Conservation (phyloP, 2,329 filamentous ascomycete genomes). For the Parastagonospora avenae region DNA sequence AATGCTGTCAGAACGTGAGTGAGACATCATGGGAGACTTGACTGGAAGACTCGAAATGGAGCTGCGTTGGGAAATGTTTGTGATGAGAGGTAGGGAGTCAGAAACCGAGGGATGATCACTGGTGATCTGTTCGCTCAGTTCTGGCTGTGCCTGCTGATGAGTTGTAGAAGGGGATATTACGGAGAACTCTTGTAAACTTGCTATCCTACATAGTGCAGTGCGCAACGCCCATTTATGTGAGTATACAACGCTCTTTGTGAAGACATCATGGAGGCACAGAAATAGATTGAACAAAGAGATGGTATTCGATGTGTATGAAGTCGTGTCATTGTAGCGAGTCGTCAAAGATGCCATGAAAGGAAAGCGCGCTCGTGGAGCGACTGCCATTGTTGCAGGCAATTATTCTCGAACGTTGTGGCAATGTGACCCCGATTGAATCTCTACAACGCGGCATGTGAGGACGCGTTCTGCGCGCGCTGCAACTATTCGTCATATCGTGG, state of each 20-base stretch:
- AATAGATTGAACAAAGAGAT: slow-evolving; percentile 25
- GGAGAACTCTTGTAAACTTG: slow-evolving; percentile 1
- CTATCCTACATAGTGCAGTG: slow-evolving; percentile 6
- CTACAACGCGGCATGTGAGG: background rate
- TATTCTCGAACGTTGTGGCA: slow-evolving; percentile 1
- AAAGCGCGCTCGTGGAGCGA: background rate
- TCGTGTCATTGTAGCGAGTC: slow-evolving; percentile 16
- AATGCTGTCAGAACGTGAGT: slow-evolving; percentile 3
- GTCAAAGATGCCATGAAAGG: slow-evolving; percentile 21
- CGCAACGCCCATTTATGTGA: slow-evolving; percentile 21
- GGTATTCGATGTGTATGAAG: slow-evolving; percentile 2
- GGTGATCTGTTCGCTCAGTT: background rate
- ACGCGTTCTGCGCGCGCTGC: background rate
- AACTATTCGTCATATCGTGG: background rate
- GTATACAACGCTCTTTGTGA: slow-evolving; percentile 24
- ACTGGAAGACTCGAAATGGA: background rate
- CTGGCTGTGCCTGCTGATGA: slow-evolving; percentile 1
- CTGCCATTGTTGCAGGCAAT: slow-evolving; percentile 18
- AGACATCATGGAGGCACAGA: slow-evolving; percentile 7
- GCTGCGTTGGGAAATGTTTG: background rate
- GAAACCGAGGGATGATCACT: background rate
- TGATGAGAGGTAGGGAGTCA: background rate
- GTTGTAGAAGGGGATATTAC: slow-evolving; percentile 6
- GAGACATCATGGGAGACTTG: slow-evolving; percentile 1
- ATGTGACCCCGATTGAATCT: background rate